phyloP scores from a whole-genome alignment of 2,329 filamentous ascomycete genomes.

The Penicillium expansum region DNA sequence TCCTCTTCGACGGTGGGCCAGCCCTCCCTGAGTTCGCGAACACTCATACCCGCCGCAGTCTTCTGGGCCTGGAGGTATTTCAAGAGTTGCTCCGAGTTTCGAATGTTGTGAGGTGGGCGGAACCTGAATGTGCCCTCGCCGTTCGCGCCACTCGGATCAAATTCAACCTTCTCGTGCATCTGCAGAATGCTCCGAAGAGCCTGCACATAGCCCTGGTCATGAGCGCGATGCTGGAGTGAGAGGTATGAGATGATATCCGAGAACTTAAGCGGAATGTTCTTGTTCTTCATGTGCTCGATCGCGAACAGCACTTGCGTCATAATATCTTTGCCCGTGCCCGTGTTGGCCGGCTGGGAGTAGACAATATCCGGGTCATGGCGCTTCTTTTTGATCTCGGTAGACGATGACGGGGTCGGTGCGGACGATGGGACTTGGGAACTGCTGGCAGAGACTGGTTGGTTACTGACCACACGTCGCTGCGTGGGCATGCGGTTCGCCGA shows the following conservation, averaged over 20 bases:
- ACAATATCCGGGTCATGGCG: conserved; percentile 55
- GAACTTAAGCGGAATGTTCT: conserved; percentile 66
- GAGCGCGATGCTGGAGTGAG: conserved; percentile 63
- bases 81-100: conserved; percentile 72
- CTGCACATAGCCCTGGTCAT: conserved; percentile 57
- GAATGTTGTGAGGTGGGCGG: conserved; percentile 79
- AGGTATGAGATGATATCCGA: conserved; percentile 77
- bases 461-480: conserved; percentile 50
- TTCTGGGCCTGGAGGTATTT: conserved; percentile 76
- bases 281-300: conserved; percentile 74
- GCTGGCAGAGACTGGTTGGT: conserved; percentile 57
- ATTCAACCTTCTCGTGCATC: conserved; percentile 61
- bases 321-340: conserved; percentile 73
- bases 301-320: conserved; percentile 87
- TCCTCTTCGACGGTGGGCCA: conserved; percentile 82
- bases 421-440: conserved; percentile 50
- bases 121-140: conserved; percentile 78
- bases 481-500: conserved; percentile 63
- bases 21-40: conserved; percentile 92
- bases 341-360: conserved; percentile 75
- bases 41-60: conserved; percentile 74
- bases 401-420: conserved; percentile 32
- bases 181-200: conserved; percentile 67
- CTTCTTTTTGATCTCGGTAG: conserved; percentile 54
- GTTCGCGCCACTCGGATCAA: conserved; percentile 57